Conservation (phyloP, 148 eudicot species). For the Polygonum maritimum region DNA sequence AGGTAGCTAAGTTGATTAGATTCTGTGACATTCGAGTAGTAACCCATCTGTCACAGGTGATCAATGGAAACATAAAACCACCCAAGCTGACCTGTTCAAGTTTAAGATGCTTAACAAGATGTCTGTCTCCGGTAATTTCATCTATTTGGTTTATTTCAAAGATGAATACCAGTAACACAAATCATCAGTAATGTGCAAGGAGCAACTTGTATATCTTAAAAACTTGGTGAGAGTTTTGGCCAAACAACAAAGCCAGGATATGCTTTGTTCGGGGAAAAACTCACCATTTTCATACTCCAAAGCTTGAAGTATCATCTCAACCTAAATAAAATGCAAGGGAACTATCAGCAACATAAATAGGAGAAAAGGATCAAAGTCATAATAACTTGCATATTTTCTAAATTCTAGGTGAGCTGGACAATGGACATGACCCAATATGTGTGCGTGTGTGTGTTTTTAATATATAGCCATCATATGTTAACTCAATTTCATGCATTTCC, state of each 20-base stretch:
- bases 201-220: neutral
- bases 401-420: neutral
- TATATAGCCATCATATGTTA: neutral
- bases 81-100: neutral
- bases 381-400: neutral
- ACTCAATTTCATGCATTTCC: neutral
- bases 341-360: neutral
- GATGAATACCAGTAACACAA: neutral
- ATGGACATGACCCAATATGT: neutral
- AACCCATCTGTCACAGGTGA: neutral
- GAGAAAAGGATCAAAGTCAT: neutral
- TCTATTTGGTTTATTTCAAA: neutral
- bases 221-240: neutral
- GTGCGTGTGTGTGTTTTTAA: too few relatives aligned
- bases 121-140: neutral
- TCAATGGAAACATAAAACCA: neutral
- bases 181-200: neutral
- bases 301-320: slow-evolving; percentile 99
- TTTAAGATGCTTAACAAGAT: neutral
- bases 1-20: neutral
- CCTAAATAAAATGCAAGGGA: slow-evolving; percentile 29
- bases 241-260: neutral
- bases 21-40: neutral
- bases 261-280: neutral
- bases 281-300: slow-evolving; percentile 90